Evolutionary conservation across 768 basidiomycete genomes (phyloP).

Genomic region (Mycena chlorophos): DNA sequence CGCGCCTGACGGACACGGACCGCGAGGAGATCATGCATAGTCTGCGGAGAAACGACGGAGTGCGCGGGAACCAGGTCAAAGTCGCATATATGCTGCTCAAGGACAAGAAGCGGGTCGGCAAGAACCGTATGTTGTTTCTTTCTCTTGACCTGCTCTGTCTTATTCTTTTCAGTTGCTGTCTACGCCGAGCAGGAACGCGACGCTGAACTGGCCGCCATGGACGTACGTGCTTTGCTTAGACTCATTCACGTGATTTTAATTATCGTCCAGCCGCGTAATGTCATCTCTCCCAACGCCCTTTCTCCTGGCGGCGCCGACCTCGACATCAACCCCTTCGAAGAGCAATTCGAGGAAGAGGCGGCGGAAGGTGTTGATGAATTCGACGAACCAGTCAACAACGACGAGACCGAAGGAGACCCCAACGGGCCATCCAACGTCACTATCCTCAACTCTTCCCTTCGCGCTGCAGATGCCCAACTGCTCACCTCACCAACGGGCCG

Average conservation of each 20-base stretch:
- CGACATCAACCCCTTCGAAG: conserved; percentile 80
- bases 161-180: conserved; percentile 56
- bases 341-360: conserved; percentile 65
- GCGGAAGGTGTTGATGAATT: conserved; percentile 45
- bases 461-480: conserved; percentile 32
- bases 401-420: conserved; percentile 24
- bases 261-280: conserved; percentile 61
- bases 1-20: conserved; percentile 69
- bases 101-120: conserved; percentile 81
- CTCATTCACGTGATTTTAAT: conserved; percentile 10
- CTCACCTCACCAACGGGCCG: conserved; percentile 12
- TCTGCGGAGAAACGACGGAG: conserved; percentile 78
- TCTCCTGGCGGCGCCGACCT: conserved; percentile 62
- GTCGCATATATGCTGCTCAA: conserved; percentile 93
- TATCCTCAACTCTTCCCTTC: conserved; percentile 86
- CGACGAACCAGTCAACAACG: conserved; percentile 41
- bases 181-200: conserved; percentile 87
- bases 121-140: conserved; percentile 57
- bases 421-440: conserved; percentile 60
- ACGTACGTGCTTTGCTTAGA: conserved; percentile 53
- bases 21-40: conserved; percentile 88
- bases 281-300: conserved; percentile 63
- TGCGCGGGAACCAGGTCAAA: conserved; percentile 89
- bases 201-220: conserved; percentile 75
- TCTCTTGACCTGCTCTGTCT: neutral